phyloP scores from a whole-genome alignment of 2,329 filamentous ascomycete genomes.

The Xylogone sp. region DNA sequence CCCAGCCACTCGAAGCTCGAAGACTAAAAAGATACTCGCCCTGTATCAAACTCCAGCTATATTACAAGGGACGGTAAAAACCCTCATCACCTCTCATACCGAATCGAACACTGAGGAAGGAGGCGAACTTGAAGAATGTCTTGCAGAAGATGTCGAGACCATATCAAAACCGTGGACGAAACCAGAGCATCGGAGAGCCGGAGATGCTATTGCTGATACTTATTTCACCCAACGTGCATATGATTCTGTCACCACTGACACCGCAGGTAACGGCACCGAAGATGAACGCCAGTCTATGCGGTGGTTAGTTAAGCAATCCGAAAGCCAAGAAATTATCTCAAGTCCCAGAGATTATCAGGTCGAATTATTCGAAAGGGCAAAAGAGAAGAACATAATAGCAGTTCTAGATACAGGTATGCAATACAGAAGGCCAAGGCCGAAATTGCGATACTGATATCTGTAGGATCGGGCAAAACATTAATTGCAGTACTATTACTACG shows the following conservation, averaged over 20 bases:
- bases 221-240: constrained; percentile 31
- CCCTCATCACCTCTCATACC: too few species aligned
- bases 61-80: too few species aligned
- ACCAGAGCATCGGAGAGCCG: constrained; percentile 44
- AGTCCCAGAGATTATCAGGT: constrained; percentile 86
- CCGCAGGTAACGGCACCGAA: constrained; percentile 11
- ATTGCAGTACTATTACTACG: constrained; percentile 84
- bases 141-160: constrained; percentile 20
- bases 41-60: too few species aligned
- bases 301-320: constrained; percentile 28
- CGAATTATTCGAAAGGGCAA: constrained; percentile 86
- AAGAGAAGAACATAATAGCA: constrained; percentile 80
- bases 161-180: constrained; percentile 31
- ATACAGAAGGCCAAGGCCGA: constrained; percentile 2
- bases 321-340: constrained; percentile 56
- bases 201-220: constrained; percentile 46
- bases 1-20: not conserved
- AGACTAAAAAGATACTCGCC: not conserved
- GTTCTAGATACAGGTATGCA: constrained; percentile 87
- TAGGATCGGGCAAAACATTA: constrained; percentile 90
- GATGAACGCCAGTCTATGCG: constrained; percentile 22
- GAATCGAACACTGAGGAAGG: constrained; percentile 9
- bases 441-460: constrained; percentile 8
- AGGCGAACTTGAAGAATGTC: constrained; percentile 10
- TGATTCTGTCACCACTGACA: constrained; percentile 22